Conservation (phyloP, 306 rosid species). For the Argentina anserina region DNA sequence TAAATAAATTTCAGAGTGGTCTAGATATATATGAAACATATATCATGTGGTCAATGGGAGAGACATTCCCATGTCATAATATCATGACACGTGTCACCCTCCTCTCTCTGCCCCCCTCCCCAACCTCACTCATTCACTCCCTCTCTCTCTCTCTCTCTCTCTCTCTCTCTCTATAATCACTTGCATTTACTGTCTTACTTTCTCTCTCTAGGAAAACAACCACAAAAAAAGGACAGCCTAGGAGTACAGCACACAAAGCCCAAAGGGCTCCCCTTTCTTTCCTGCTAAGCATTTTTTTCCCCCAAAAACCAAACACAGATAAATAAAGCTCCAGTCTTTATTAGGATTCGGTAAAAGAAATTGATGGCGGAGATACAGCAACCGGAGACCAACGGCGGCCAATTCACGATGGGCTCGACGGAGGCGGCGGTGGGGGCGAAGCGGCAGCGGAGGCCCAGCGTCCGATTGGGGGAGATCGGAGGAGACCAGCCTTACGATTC, state of each 20-base stretch:
- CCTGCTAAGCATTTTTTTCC: neutral
- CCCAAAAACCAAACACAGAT: neutral
- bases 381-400: conserved; percentile 56
- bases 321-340: neutral
- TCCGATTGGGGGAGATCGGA: conserved; percentile 93
- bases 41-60: conserved; percentile 9
- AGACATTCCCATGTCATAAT: conserved; percentile 6
- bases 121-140: neutral
- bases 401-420: conserved; percentile 30
- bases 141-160: neutral
- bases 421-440: conserved; percentile 67
- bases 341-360: neutral
- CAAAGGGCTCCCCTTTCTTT: neutral
- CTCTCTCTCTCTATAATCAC: conserved; percentile 3
- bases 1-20: neutral
- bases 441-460: conserved; percentile 90
- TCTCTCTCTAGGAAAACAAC: conserved; percentile 12
- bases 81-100: conserved; percentile 2
- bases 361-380: conserved; percentile 75
- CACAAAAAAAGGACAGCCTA: conserved; percentile 13
- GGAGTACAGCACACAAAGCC: neutral
- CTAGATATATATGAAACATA: neutral
- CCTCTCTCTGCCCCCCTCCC: neutral
- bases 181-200: conserved; percentile 3
- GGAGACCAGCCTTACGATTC: conserved; percentile 80